A percentile compares a stretch with the other conserved stretches of the same genome.
Evolutionary conservation across 2,329 filamentous ascomycete species (phyloP).

Genomic region (Alternaria brassicicola): DNA sequence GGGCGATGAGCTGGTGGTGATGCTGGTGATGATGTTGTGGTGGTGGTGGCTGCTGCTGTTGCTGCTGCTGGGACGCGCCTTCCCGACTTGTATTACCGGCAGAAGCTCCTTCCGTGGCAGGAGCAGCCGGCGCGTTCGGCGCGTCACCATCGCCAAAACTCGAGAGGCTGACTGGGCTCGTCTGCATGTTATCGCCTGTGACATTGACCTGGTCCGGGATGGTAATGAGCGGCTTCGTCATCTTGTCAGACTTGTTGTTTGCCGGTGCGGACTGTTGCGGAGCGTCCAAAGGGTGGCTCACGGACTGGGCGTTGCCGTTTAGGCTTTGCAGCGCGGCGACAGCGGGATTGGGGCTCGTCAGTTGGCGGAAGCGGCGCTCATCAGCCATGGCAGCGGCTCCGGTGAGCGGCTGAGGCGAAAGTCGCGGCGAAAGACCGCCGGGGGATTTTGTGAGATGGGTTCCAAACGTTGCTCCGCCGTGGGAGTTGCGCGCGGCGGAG

Average conservation of each 20-base stretch:
- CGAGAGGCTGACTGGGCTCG: conserved; percentile 60
- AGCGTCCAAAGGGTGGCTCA: conserved; percentile 48
- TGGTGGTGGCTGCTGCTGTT: conserved; percentile 38
- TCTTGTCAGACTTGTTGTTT: conserved; percentile 57
- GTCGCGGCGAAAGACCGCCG: conserved; percentile 49
- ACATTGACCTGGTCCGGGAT: conserved; percentile 53
- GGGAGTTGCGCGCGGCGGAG: conserved; percentile 35
- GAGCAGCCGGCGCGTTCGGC: conserved; percentile 53
- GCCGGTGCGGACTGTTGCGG: conserved; percentile 52
- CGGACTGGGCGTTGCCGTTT: conserved; percentile 46
- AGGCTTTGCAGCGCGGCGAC: conserved; percentile 53
- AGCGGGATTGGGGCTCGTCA: conserved; percentile 58
- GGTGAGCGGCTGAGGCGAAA: conserved; percentile 53
- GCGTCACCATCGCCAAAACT: conserved; percentile 62
- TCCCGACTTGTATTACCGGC: conserved; percentile 49
- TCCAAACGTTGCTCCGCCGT: conserved; percentile 42
- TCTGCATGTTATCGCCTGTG: conserved; percentile 55
- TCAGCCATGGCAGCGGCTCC: conserved; percentile 57
- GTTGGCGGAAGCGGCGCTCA: conserved; percentile 52
- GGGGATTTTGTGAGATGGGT: conserved; percentile 52
- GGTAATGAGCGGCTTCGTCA: conserved; percentile 56
- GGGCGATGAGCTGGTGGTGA: conserved; percentile 45
- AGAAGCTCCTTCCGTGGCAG: conserved; percentile 58
- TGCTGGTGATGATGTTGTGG: conserved; percentile 29
- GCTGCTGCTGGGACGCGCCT: conserved; percentile 46